Evolutionary conservation across 2,329 filamentous ascomycete genomes (phyloP).

Genomic region (Parascedosporium putredinis): DNA sequence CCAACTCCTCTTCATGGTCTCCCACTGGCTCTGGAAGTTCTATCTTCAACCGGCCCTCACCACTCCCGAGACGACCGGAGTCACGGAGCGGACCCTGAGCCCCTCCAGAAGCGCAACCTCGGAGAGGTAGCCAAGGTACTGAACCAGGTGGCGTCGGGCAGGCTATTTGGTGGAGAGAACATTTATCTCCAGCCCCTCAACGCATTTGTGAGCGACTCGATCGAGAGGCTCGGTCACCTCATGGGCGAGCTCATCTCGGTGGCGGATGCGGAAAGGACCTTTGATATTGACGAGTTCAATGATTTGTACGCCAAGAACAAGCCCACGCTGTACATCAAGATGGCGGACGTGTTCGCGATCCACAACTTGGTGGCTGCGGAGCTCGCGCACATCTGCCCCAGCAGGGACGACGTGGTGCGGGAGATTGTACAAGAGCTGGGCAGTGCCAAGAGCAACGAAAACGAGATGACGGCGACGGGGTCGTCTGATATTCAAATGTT

Average conservation of each 20-base stretch:
- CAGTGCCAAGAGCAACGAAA: constrained; percentile 93
- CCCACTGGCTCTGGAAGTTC: constrained; percentile 87
- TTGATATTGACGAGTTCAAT: constrained; percentile 98
- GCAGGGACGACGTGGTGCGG: constrained; percentile 74
- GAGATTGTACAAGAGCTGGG: constrained; percentile 91
- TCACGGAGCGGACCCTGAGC: constrained; percentile 84
- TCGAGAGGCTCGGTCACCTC: constrained; percentile 67
- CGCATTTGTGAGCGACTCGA: constrained; percentile 76
- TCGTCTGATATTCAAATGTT: constrained; percentile 80
- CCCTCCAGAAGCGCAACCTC: constrained; percentile 86
- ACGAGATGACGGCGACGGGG: constrained; percentile 77
- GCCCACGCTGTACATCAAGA: constrained; percentile 98
- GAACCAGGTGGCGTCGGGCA: constrained; percentile 76
- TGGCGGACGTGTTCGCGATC: constrained; percentile 93
- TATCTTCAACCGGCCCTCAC: constrained; percentile 84
- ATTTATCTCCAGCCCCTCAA: constrained; percentile 94
- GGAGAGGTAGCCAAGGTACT: constrained; percentile 86
- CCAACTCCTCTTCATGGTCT: constrained; percentile 70
- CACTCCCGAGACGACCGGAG: constrained; percentile 86
- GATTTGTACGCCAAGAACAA: constrained; percentile 94
- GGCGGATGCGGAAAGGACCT: constrained; percentile 77
- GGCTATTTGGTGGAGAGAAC: constrained; percentile 86
- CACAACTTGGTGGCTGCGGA: constrained; percentile 80
- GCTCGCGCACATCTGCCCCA: constrained; percentile 67
- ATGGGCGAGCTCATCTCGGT: constrained; percentile 72